Percentiles rank a stretch among this genome's conserved stretches.
Conservation (phyloP, 495 filamentous ascomycete genomes). For the Cladorrhinum samala region DNA sequence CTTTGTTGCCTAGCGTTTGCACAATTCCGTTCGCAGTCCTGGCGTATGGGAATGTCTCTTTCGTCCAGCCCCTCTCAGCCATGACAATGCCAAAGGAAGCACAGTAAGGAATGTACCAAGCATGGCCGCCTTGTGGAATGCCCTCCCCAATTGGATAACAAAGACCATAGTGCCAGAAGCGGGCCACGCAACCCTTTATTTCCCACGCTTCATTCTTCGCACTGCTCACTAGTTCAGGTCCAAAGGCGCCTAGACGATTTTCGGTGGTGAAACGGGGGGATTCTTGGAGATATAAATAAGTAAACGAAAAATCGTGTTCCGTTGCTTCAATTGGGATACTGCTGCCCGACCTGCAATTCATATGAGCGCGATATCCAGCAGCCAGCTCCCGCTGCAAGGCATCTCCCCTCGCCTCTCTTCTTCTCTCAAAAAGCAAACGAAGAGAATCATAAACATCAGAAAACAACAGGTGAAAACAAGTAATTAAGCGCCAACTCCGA, state of each 20-base stretch:
- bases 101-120: background rate
- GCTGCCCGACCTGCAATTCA: too few species aligned
- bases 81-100: conserved; percentile 26
- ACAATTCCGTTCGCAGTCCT: conserved; percentile 30
- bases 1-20: conserved; percentile 37
- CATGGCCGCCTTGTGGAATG: conserved; percentile 7
- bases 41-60: background rate
- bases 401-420: background rate
- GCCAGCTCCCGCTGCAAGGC: conserved; percentile 9
- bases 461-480: conserved; percentile 7
- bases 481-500: conserved; percentile 23
- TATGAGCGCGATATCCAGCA: conserved; percentile 1
- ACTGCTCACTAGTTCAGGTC: conserved; percentile 4
- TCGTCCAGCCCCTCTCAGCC: conserved; percentile 15
- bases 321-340: too few species aligned
- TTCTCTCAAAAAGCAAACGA: conserved; percentile 6
- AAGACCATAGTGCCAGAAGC: conserved; percentile 40
- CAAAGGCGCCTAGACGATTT: background rate
- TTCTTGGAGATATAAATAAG: too few species aligned
- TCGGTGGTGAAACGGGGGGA: too few species aligned
- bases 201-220: conserved; percentile 4
- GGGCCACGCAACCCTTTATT: conserved; percentile 18
- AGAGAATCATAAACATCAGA: too few species aligned
- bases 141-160: conserved; percentile 17
- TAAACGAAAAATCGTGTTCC: too few species aligned